Percentiles rank a stretch among this genome's conserved stretches.
Evolutionary conservation across 208 protist genomes (phyloP).

Genomic region (Wallacemonas sp.): DNA sequence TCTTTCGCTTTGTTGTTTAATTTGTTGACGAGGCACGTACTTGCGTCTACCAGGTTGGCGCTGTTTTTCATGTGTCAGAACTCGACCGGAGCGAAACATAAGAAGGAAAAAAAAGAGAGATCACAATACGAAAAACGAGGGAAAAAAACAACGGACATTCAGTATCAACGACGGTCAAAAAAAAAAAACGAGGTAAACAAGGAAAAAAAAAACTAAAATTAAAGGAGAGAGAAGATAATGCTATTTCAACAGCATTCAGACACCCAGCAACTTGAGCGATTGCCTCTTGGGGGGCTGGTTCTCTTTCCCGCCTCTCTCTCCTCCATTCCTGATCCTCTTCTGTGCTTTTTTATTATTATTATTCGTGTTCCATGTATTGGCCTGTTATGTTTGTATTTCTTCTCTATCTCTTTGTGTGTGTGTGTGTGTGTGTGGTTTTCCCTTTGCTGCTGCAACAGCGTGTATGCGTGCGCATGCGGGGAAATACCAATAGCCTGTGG

Average conservation of each 20-base stretch:
- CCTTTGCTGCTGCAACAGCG: conserved; percentile 54
- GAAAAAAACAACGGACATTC: not conserved
- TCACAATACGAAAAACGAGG: not conserved
- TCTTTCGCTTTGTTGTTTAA: too few species aligned
- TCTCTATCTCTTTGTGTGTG: not conserved
- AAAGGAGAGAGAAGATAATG: too few species aligned
- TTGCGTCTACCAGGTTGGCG: too few species aligned
- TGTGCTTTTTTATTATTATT: too few species aligned
- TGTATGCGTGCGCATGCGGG: conserved; percentile 43
- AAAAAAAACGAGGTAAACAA: not conserved
- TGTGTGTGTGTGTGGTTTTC: conserved; percentile 6
- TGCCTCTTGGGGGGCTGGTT: too few species aligned
- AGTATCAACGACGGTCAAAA: not conserved
- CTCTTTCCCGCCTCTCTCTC: too few species aligned
- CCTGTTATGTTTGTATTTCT: not conserved
- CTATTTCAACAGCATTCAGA: too few species aligned
- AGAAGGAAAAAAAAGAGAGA: conserved; percentile 12
- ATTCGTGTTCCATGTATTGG: not conserved
- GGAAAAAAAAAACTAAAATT: not conserved
- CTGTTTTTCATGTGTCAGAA: too few species aligned
- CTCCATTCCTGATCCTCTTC: too few species aligned
- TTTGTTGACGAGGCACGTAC: too few species aligned
- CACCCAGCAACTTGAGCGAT: too few species aligned
- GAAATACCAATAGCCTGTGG: conserved; percentile 32
- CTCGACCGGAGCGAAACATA: not conserved